phyloP scores from a whole-genome alignment of 257 asterid species.

The Lantana camara region DNA sequence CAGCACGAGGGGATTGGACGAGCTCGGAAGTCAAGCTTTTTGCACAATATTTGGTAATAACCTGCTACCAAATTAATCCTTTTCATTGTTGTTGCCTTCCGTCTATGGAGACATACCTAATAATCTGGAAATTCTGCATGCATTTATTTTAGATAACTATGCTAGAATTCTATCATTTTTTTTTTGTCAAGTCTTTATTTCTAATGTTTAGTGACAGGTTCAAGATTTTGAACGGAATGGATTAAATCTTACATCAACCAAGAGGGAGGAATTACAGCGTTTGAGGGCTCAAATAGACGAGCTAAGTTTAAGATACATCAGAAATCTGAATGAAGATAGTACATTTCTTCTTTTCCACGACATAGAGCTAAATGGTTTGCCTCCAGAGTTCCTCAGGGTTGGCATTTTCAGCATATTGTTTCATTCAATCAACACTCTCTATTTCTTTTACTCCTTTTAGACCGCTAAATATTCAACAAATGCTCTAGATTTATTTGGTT shows the following conservation, averaged over 20 bases:
- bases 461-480: neutral
- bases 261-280: constrained; percentile 88
- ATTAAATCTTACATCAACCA: constrained; percentile 72
- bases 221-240: constrained; percentile 94
- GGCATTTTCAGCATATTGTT: constrained; percentile 11
- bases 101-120: constrained; percentile 13
- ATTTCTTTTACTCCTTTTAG: neutral
- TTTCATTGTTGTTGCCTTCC: constrained; percentile 4
- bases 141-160: neutral
- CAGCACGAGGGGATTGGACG: constrained; percentile 61
- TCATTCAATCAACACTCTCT: neutral
- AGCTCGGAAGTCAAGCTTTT: constrained; percentile 69
- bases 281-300: constrained; percentile 76
- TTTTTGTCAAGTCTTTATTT: constrained; percentile 47
- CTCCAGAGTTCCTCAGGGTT: constrained; percentile 80
- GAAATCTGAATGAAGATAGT: constrained; percentile 68
- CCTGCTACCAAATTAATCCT: constrained; percentile 23
- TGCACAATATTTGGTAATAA: constrained; percentile 73
- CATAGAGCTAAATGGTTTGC: constrained; percentile 81
- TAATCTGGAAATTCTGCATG: constrained; percentile 2
- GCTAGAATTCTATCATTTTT: constrained; percentile 12
- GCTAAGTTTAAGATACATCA: constrained; percentile 75
- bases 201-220: constrained; percentile 89
- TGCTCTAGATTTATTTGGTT: neutral
- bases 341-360: constrained; percentile 67